A percentile compares a stretch with the other conserved stretches of the same genome.
Conservation (phyloP, 2,329 filamentous ascomycete genomes). For the Diaporthe eres region DNA sequence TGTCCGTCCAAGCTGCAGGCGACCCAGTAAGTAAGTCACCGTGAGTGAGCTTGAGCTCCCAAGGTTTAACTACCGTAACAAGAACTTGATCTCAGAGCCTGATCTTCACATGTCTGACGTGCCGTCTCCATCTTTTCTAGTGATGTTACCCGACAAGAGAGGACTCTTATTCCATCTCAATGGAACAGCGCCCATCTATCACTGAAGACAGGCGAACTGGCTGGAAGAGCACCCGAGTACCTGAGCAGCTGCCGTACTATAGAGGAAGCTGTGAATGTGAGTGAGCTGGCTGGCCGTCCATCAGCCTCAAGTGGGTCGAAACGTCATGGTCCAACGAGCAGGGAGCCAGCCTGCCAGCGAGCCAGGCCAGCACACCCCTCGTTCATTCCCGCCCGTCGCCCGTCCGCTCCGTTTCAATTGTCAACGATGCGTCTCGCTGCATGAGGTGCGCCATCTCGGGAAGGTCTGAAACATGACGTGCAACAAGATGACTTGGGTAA, state of each 20-base stretch:
- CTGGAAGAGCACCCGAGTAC: background rate
- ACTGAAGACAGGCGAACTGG: background rate
- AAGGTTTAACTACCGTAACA: background rate
- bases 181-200: background rate
- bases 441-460: slow-evolving; percentile 15
- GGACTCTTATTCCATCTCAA: background rate
- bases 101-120: slow-evolving; percentile 15
- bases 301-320: slow-evolving; percentile 30
- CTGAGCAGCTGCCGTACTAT: background rate
- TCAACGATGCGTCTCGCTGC: slow-evolving; percentile 23
- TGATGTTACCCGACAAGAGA: background rate
- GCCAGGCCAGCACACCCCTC: background rate
- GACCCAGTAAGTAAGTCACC: background rate
- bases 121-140: background rate
- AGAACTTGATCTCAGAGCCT: background rate
- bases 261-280: background rate
- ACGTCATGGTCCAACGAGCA: slow-evolving; percentile 20
- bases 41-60: slow-evolving; percentile 8
- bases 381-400: slow-evolving; percentile 14
- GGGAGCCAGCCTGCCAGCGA: background rate
- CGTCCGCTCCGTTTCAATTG: slow-evolving; percentile 23
- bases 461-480: slow-evolving; percentile 30
- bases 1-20: slow-evolving; percentile 15
- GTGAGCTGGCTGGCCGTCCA: background rate
- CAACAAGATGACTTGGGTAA: slow-evolving; percentile 14